Base-by-base conservation (phyloP, 495 filamentous ascomycete species). In the Chaetomium cochliodes region DNA sequence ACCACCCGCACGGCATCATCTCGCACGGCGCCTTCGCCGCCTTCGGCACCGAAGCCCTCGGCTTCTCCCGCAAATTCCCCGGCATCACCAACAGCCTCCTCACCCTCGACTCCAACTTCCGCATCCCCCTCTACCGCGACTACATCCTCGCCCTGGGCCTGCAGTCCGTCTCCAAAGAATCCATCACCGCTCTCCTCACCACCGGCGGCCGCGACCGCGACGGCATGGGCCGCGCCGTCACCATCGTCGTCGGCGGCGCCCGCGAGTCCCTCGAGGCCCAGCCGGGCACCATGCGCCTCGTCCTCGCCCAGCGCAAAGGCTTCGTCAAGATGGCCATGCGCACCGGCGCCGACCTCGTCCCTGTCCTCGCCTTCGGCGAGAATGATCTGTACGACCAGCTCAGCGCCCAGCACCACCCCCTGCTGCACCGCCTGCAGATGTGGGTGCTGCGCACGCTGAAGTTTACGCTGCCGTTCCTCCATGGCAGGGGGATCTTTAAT, bases 1-100 rank as follows among this genome's bases (percentile, higher is more conserved):
- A 98, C 74, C 94, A 97, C 72, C 93, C 93, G 0, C 93, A 98
- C 74, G 94, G 94, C 47, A 97, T 98, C 75, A 96, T 98, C 70
- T 92, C 89, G 16, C 91, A 97, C 71, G 94, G 94, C 44, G 94
- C 96, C 1, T 97, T 94, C 76, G 91, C 90, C 4, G 89, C 93
- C 18, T 97, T 98, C 67, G 90, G 82, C 33, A 98, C 96, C 7
- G 94, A 98, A 68, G 90, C 91, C 0, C 81, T 96, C 6, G 92
- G 94, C 3, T 98, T 98, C 75, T 85, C 85, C 2, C 84, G 89
- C 60, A 85, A 97, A 28, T 98, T 97, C 68, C 96, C 96, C 0
- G 93, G 92, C n/a, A 97, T 98, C 68, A 96, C 86, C 22, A 98
- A 92, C 74, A 93, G 90, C 22, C 81, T 98, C 1, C 81, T 98